Percentiles rank a stretch among this genome's conserved stretches.
phyloP scores from a whole-genome alignment of 2,329 filamentous ascomycete genomes.

The Cercospora citrullina region DNA sequence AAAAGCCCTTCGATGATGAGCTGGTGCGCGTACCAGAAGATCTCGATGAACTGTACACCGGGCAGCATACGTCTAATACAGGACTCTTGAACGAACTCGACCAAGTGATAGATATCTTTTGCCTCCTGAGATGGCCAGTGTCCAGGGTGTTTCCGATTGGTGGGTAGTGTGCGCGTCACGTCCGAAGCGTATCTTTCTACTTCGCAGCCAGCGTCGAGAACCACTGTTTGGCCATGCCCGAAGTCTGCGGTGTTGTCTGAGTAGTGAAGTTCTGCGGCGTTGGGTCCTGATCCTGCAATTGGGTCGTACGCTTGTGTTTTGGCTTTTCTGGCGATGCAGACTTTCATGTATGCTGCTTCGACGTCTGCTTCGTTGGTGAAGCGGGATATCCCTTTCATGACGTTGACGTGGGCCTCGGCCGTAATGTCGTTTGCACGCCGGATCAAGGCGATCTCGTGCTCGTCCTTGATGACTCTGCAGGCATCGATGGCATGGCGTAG shows the following conservation, averaged over 20 bases:
- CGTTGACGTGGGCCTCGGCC: slow-evolving; percentile 70
- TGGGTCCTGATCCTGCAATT: slow-evolving; percentile 83
- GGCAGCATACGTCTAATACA: slow-evolving; percentile 71
- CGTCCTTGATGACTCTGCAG: slow-evolving; percentile 77
- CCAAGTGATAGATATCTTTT: slow-evolving; percentile 71
- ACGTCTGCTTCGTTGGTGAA: slow-evolving; percentile 79
- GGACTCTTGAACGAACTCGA: slow-evolving; percentile 80
- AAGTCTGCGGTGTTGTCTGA: slow-evolving; percentile 74
- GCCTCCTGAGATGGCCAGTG: slow-evolving; percentile 67
- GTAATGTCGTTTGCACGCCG: slow-evolving; percentile 79
- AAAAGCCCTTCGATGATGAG: slow-evolving; percentile 80
- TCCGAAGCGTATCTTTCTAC: slow-evolving; percentile 85
- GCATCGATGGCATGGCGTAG: slow-evolving; percentile 75
- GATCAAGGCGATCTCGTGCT: slow-evolving; percentile 82
- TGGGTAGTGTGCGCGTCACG: slow-evolving; percentile 82
- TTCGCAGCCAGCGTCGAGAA: slow-evolving; percentile 86
- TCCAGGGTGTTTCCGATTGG: slow-evolving; percentile 55
- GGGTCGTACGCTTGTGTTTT: slow-evolving; percentile 80
- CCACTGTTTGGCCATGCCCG: slow-evolving; percentile 67
- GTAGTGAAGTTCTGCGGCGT: slow-evolving; percentile 86
- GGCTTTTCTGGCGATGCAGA: slow-evolving; percentile 71
- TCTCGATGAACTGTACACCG: slow-evolving; percentile 75
- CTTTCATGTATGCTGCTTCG: slow-evolving; percentile 72
- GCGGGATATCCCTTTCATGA: slow-evolving; percentile 63
- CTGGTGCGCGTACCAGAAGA: slow-evolving; percentile 75